Base-by-base conservation (phyloP, 768 basidiomycete genomes). In the Tephrocybe sp. region DNA sequence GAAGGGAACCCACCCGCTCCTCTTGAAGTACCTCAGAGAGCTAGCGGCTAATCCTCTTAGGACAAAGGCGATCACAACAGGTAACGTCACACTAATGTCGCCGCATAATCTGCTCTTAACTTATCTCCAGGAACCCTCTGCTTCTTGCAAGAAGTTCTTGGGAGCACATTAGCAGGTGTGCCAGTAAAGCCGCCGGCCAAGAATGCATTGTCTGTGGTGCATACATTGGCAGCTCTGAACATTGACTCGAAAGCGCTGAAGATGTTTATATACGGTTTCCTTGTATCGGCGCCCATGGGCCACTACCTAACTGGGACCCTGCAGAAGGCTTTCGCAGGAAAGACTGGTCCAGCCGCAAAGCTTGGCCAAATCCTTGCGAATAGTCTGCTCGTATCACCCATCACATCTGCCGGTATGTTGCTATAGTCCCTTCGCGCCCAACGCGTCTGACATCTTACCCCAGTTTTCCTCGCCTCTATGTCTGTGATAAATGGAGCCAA, bases 401-500 rank as follows among this genome's bases (percentile, higher is more conserved):
- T 93, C 46, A 87, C 90, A 60, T 77, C 85, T 17, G 57, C 79
- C 12, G 78, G 90, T 88, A 58, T 59, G 82, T 68, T 18, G 7
- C 12, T 11, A 36, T 15, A 18, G n/a, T n/a, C 30, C 11, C 12
- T 5, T 10, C 41, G n/a, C 21, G n/a, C 41, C 4, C 30, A 25
- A n/a, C n/a, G 11, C 9, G 20, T 18, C 25, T 40, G 5, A 42
- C n/a, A 45, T 37, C 17, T 9, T 21, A 20, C 26, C 17, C 30
- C 38, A 86, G 90, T 80, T 3, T 91, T 82, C 67, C 76, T 95
- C 26, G 75, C 86, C 0, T 89, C 83, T 21, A 88, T 91, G 83
- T 89, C 93, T 1, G 66, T 93, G 30, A 93, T 95, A 56, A 85
- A 85, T 51, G 93, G 93, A 32, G 89, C 90, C 15, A 80, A 77